Base-by-base conservation (phyloP, 176 grass and related monocot genomes). In the Tuctoria greenei region DNA sequence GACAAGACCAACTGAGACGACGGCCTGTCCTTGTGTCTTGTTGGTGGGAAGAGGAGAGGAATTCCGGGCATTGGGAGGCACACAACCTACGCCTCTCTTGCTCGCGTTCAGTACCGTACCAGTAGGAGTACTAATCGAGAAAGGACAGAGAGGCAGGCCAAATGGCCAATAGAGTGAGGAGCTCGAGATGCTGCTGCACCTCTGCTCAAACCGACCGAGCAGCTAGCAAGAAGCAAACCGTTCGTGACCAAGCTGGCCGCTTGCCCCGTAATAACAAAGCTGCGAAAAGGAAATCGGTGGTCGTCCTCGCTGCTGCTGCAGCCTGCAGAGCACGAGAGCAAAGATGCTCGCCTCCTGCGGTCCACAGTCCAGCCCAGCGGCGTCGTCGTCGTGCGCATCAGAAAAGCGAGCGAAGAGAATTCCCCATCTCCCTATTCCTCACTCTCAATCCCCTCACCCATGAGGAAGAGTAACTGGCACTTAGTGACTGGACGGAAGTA, bases 31-130 rank as follows among this genome's bases (percentile, higher is more conserved):
- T 26, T 3, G 57, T 23, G 52, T 60, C 9, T 7, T 40, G 4
- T 17, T 66, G 79, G 11, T 18, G 62, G 10, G 24, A 47, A 44
- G 27, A 1, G 64, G 18, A 44, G 55, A 20, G 23, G 38, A 34
- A 67, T 86, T 79, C 66, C 34, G 58, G 57, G 37, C 71, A 4
- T 39, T 7, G 84, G 84, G 84, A 81, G 39, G 24, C 75, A 66
- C 68, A 36, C n/a, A n/a, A n/a, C 67, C 64, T 24, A 3, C 7
- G 0, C 17, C 42, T 25, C 17, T 1, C 20, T n/a, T 1, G 10
- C 44, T 46, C 4, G 45, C 45, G 16, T 15, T 43, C 42, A 43
- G 42, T 11, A 11, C 42, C 11, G 45, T 16, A 13, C 13, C 12
- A n/a, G n/a, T n/a, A n/a, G n/a, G n/a, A n/a, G n/a, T n/a, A n/a